Evolutionary conservation across 176 grass and related monocot species (phyloP).

Genomic region (Carex myosuroides): DNA sequence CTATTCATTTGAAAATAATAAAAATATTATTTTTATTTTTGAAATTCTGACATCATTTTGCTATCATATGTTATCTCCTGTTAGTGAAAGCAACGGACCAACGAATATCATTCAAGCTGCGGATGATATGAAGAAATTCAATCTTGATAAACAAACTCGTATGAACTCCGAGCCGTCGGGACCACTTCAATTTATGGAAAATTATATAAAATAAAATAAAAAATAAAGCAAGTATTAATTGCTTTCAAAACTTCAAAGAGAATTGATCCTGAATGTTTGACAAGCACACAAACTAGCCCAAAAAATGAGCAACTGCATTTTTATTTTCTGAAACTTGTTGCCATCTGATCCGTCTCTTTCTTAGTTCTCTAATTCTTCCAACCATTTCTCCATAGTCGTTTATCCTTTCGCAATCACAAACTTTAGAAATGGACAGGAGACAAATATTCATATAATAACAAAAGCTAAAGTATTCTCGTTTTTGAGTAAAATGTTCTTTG

Average conservation of each 20-base stretch:
- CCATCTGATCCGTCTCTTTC: constrained; percentile 6
- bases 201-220: neutral
- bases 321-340: neutral
- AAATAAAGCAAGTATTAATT: neutral
- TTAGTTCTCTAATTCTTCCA: constrained; percentile 5
- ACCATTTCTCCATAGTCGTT: neutral
- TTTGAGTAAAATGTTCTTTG: neutral
- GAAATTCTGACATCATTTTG: neutral
- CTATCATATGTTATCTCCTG: neutral
- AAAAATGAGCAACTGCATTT: neutral
- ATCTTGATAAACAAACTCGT: neutral
- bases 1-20: neutral
- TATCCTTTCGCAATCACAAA: neutral
- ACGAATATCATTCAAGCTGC: neutral
- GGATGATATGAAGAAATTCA: neutral
- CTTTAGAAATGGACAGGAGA: neutral
- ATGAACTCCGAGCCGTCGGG: neutral
- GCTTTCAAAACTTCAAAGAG: neutral
- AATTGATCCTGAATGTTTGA: neutral
- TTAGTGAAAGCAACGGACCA: neutral
- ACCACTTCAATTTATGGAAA: neutral
- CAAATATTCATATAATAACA: neutral
- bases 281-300: neutral
- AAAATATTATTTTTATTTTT: neutral
- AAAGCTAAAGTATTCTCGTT: neutral